These are phyloP conservation scores for Mollisia scopiformis DNA, from an alignment of 2,329 filamentous ascomycete genomes.

Conservation along the genomic window DNA sequence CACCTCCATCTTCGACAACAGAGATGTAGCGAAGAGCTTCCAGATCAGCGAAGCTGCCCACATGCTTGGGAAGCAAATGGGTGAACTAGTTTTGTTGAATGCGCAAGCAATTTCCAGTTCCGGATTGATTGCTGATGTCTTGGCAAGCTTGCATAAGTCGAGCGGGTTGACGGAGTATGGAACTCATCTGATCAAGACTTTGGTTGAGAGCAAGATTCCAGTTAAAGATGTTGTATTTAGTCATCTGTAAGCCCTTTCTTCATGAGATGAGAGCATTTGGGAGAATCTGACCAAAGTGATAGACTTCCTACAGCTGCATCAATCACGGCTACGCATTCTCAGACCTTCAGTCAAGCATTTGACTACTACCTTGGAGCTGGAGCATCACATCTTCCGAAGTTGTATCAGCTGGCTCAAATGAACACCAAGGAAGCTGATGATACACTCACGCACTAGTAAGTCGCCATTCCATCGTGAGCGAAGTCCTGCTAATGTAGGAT, in stretches of 20 bases:
- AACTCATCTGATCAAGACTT: conserved; percentile 62
- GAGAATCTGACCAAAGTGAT: conserved; percentile 6
- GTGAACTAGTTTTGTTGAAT: conserved; percentile 63
- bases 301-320: conserved; percentile 61
- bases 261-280: neutral
- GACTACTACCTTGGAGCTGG: conserved; percentile 72
- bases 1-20: conserved; percentile 62
- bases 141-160: conserved; percentile 46
- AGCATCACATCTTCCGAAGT: conserved; percentile 57
- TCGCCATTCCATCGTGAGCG: neutral
- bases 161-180: conserved; percentile 67
- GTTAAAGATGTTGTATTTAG: conserved; percentile 62
- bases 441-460: conserved; percentile 60
- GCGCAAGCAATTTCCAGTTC: conserved; percentile 59
- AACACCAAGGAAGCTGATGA: conserved; percentile 61
- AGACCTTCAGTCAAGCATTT: conserved; percentile 72
- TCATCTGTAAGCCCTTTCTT: conserved; percentile 29
- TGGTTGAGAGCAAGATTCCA: conserved; percentile 65
- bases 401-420: conserved; percentile 61
- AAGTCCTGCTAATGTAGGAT: conserved; percentile 6
- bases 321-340: conserved; percentile 71
- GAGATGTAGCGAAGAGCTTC: conserved; percentile 69
- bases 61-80: conserved; percentile 61
- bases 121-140: conserved; percentile 56
- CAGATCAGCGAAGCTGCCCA: conserved; percentile 61